Evolutionary conservation across 1,284 basidiomycete genomes (phyloP).

Genomic region (Trametes sp.): DNA sequence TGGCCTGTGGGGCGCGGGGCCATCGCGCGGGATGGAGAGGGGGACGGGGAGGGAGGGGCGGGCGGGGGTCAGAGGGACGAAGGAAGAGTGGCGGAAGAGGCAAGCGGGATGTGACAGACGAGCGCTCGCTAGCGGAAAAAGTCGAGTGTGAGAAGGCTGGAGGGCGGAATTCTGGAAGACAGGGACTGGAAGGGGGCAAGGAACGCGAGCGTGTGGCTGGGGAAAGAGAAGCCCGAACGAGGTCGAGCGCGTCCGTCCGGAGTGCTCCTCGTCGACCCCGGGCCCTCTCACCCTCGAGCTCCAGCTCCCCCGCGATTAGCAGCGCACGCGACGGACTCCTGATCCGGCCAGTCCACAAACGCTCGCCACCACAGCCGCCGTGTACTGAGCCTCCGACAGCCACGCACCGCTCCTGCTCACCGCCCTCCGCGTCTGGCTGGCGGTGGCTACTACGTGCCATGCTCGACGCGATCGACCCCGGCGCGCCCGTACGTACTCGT

Average conservation of each 20-base stretch:
- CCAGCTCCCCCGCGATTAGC: neutral
- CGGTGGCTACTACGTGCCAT: too few relatives aligned
- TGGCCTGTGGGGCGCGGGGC: conserved; percentile 12
- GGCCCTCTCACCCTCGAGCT: neutral
- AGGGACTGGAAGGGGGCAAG: conserved; percentile 20
- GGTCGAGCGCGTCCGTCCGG: neutral
- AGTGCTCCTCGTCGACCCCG: neutral
- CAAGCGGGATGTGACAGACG: conserved; percentile 29
- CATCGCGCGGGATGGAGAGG: conserved; percentile 21
- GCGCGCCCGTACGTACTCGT: neutral
- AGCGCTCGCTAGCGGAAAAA: conserved; percentile 27
- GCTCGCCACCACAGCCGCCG: neutral
- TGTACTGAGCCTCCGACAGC: neutral
- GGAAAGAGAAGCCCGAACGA: neutral
- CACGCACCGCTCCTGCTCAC: neutral
- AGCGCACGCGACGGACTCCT: conserved; percentile 1
- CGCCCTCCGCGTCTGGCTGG: neutral
- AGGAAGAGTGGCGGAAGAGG: conserved; percentile 26
- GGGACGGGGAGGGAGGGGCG: conserved; percentile 11
- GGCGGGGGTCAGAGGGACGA: conserved; percentile 14
- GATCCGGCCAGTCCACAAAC: conserved; percentile 3
- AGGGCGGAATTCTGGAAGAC: conserved; percentile 23
- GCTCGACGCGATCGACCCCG: conserved; percentile 12
- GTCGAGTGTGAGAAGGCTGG: conserved; percentile 26
- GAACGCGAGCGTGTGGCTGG: conserved; percentile 19